Percentiles rank a stretch among this genome's conserved stretches.
Evolutionary conservation across 2,329 filamentous ascomycete genomes (phyloP).

Genomic region (Epichloe scottii): DNA sequence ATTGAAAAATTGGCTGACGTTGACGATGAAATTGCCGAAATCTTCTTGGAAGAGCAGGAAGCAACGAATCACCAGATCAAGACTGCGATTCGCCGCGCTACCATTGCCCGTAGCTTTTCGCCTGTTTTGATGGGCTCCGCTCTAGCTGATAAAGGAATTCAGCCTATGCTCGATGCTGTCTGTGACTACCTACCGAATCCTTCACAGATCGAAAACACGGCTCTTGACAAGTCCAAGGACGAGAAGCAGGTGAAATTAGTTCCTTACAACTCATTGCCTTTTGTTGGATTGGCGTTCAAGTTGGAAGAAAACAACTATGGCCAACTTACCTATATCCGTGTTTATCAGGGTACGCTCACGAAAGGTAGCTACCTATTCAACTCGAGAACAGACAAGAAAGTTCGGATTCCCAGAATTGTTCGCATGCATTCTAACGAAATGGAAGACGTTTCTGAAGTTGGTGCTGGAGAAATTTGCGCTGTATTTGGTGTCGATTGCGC

Average conservation of each 20-base stretch:
- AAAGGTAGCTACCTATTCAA: slow-evolving; percentile 92
- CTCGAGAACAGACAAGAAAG: slow-evolving; percentile 85
- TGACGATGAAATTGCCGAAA: slow-evolving; percentile 92
- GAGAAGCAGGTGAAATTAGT: slow-evolving; percentile 79
- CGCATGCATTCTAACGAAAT: slow-evolving; percentile 99
- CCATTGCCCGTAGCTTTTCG: slow-evolving; percentile 79
- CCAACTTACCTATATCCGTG: slow-evolving; percentile 94
- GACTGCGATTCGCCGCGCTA: slow-evolving; percentile 80
- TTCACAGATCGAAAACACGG: slow-evolving; percentile 75
- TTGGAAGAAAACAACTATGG: slow-evolving; percentile 98
- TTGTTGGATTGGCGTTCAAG: slow-evolving; percentile 95
- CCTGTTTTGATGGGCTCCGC: slow-evolving; percentile 96
- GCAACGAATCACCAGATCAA: slow-evolving; percentile 78
- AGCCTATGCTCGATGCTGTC: slow-evolving; percentile 93
- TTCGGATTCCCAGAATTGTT: slow-evolving; percentile 92
- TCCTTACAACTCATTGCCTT: slow-evolving; percentile 85
- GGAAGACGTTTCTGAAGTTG: slow-evolving; percentile 89
- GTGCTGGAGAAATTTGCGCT: slow-evolving; percentile 94
- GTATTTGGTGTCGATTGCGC: slow-evolving; percentile 97
- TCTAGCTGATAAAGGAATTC: slow-evolving; percentile 84
- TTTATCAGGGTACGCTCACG: slow-evolving; percentile 84
- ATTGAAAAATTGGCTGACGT: slow-evolving; percentile 96
- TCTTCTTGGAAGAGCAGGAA: slow-evolving; percentile 78
- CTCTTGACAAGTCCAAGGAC: slow-evolving; percentile 66
- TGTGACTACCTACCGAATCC: slow-evolving; percentile 95